Base-by-base conservation (phyloP, 495 filamentous ascomycete genomes). In the Xanthoparmelia taractica region DNA sequence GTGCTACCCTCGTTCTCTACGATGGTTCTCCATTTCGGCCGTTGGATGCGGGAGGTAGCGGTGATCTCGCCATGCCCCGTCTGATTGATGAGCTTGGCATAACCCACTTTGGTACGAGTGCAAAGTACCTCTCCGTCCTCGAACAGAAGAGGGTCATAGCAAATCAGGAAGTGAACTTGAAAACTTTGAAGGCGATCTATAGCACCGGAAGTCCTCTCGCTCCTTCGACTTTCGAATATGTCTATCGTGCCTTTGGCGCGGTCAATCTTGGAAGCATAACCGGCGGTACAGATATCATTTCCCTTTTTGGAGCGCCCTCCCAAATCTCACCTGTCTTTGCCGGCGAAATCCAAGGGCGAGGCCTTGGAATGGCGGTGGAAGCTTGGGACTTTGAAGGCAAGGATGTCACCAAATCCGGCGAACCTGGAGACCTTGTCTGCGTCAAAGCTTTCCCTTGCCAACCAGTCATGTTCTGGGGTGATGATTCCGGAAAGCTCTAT, bases 251-350 rank as follows among this genome's bases (percentile, higher is more conserved):
- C 10, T 92, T 97, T 66, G 88, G 89, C 13, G 67, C 84, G 1
- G 78, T 96, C 63, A 90, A 92, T 74, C 79, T 96, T 23, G 89
- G 84, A 59, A 92, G 88, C 62, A 93, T 95, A 67, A 93, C 89
- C 1, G 90, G 90, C 41, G 91, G 92, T 36, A 96, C 92, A 4
- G 92, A 96, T 73, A 97, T 98, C 68, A 86, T 97, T 64, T 96
- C 92, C 0, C 80, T 96, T 41, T 98, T 97, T 72, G 92, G 91
- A 63, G 87, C 88, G 0, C 87, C 91, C 0, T 92, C 87, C 58
- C 90, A 91, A 0, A 82, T 97, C 4, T 77, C 89, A n/a, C 91
- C 94, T 1, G 92, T 98, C 33, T 82, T 89, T 70, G 79, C 80
- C 31, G 93, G 94, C 41, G 91, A 98, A 69, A 91, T 98, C 57